Percentiles rank a stretch among this genome's conserved stretches.
These are phyloP conservation scores for Aspergillus leporis DNA, from an alignment of 495 filamentous ascomycete species.

Conservation along the genomic window DNA sequence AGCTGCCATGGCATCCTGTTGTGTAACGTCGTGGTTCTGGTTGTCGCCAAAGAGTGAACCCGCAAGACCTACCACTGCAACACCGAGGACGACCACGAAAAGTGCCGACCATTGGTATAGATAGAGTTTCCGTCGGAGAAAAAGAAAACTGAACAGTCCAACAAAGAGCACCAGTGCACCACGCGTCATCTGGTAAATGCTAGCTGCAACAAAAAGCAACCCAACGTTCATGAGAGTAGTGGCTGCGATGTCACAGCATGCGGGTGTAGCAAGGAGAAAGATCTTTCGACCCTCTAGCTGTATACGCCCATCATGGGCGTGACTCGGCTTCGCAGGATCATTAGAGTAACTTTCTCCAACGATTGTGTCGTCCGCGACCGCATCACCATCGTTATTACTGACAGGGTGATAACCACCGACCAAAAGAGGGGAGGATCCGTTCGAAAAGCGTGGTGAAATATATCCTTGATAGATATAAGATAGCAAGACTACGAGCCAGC, in stretches of 20 bases:
- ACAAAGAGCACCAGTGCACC: conserved; percentile 94
- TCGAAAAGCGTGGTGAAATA: conserved; percentile 35
- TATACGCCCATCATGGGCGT: conserved; percentile 44
- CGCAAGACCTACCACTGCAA: conserved; percentile 85
- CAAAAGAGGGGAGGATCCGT: conserved; percentile 42
- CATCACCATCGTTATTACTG: conserved; percentile 45
- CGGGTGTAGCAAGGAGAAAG: conserved; percentile 78
- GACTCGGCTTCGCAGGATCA: conserved; percentile 52
- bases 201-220: conserved; percentile 87
- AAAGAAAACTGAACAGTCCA: conserved; percentile 90
- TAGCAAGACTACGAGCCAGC: conserved; percentile 79
- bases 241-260: conserved; percentile 89
- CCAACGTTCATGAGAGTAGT: conserved; percentile 98
- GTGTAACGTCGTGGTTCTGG: conserved; percentile 46
- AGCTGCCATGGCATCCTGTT: conserved; percentile 32
- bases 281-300: conserved; percentile 72
- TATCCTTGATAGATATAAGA: conserved; percentile 65
- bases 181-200: conserved; percentile 98
- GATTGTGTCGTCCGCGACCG: conserved; percentile 44
- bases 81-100: conserved; percentile 81
- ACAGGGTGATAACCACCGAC: conserved; percentile 67
- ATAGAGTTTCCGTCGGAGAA: conserved; percentile 74
- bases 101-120: conserved; percentile 89
- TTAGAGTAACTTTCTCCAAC: conserved; percentile 31
- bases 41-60: conserved; percentile 74